Evolutionary conservation across 768 basidiomycete species (phyloP).

Genomic region (Boletus coccyginus): DNA sequence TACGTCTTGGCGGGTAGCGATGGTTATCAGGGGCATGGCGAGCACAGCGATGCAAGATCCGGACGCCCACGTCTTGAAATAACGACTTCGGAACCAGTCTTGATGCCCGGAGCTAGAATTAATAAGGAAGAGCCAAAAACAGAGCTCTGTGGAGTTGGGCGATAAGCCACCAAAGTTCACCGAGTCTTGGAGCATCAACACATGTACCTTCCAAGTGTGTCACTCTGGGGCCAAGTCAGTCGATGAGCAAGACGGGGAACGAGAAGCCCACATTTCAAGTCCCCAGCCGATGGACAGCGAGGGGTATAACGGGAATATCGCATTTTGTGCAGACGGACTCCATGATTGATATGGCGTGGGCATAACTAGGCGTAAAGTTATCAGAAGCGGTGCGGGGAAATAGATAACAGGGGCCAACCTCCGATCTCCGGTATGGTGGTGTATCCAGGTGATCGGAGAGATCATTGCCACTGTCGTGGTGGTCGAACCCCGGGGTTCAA

Average conservation of each 20-base stretch:
- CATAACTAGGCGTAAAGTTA: too few relatives aligned
- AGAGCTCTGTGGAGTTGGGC: constrained; percentile 59
- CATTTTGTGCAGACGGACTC: constrained; percentile 41
- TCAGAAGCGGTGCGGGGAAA: too few relatives aligned
- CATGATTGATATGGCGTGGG: constrained; percentile 65
- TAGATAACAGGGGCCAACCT: too few relatives aligned
- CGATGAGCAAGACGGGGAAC: neutral
- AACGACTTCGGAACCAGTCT: constrained; percentile 74
- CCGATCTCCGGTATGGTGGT: constrained; percentile 42
- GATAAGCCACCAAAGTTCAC: constrained; percentile 2
- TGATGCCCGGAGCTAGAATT: constrained; percentile 59
- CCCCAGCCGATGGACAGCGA: constrained; percentile 66
- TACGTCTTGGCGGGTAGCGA: constrained; percentile 57
- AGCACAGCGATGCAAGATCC: constrained; percentile 60
- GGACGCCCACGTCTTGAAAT: constrained; percentile 71
- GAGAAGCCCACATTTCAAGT: constrained; percentile 64
- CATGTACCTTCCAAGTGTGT: constrained; percentile 73
- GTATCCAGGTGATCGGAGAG: too few relatives aligned
- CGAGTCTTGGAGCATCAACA: neutral
- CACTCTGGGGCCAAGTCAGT: constrained; percentile 44
- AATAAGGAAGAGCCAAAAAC: constrained; percentile 85
- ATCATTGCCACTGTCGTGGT: too few relatives aligned
- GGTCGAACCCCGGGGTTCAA: too few relatives aligned
- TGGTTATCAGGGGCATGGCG: constrained; percentile 70
- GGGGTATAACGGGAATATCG: constrained; percentile 66